Evolutionary conservation across 1,284 basidiomycete species (phyloP), one percentile per base, ranked within the genome.

Genomic region (Ustilago xerochloae): DNA sequence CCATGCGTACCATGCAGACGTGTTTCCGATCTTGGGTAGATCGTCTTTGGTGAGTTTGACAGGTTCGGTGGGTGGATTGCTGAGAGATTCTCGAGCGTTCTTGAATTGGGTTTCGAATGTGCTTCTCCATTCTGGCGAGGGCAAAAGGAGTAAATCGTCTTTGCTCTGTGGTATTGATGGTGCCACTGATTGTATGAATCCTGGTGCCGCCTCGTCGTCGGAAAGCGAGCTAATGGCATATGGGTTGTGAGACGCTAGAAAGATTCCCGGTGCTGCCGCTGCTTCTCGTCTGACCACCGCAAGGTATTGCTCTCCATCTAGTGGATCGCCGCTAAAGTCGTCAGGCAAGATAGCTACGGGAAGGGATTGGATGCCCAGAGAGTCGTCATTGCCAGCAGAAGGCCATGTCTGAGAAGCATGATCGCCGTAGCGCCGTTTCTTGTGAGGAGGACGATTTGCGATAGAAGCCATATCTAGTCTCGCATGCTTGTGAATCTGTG

Each of bases 251-350:
- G 61, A 35, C 6, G 75, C 75, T 15, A 61, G 59, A 16, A 71
- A 75, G 30, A 75, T 43, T 18, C 53, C 43, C 3, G 75, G 75
- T 18, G 61, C 62, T 26, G 63, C 48, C 0, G 62, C 62, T 22
- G 75, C 75, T 54, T 78, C 69, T 3, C 65, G 57, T 61, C 81
- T 61, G 18, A 83, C 81, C 32, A 81, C 61, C 7, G 81, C 81
- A 0, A 83, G 65, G 41, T 83, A 83, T 51, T 80, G 66, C 41
- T 70, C 71, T 4, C 81, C 81, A 33, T 81, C 79, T 2, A 62
- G 4, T 6, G 81, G 80, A 2, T 79, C 57, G 4, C 80, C 81
- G 29, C 68, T 75, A 33, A 80, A 81, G 39, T 76, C 73, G 3
- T 29, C 39, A 4, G 80, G 76, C 3, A 83, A 55, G 6, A 20